Evolutionary conservation across 192 early-diverging fungal genomes (phyloP).

Genomic region (Entophlyctis luteolus): DNA sequence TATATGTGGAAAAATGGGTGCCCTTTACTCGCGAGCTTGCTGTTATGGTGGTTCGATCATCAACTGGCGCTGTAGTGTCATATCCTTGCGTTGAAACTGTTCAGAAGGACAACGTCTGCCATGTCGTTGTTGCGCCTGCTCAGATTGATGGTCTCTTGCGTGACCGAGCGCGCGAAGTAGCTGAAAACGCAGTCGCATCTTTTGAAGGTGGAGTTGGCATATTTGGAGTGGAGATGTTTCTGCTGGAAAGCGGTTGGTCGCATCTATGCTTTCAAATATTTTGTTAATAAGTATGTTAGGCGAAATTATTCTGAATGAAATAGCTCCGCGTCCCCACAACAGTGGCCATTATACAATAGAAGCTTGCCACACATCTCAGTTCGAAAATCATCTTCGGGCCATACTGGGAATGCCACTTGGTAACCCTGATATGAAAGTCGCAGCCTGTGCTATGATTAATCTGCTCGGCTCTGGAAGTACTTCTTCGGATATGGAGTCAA

Average conservation of each 20-base stretch:
- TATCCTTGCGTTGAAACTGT: conserved; percentile 97
- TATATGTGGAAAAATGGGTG: conserved; percentile 95
- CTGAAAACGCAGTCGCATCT: conserved; percentile 72
- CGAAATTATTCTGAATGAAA: conserved; percentile 88
- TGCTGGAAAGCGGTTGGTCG: conserved; percentile 70
- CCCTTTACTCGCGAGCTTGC: conserved; percentile 89
- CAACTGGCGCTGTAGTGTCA: conserved; percentile 66
- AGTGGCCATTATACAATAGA: conserved; percentile 99
- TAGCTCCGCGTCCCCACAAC: conserved; percentile 98
- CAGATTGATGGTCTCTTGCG: conserved; percentile 83
- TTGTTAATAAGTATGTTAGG: conserved; percentile 36
- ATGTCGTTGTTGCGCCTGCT: conserved; percentile 92
- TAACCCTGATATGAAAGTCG: conserved; percentile 80
- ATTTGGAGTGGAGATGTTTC: conserved; percentile 98
- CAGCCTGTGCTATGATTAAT: conserved; percentile 91
- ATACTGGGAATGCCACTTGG: conserved; percentile 90
- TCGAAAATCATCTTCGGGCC: conserved; percentile 87
- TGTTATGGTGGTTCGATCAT: conserved; percentile 89
- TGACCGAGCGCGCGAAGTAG: conserved; percentile 70
- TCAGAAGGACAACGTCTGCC: conserved; percentile 94
- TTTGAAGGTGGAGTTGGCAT: conserved; percentile 76
- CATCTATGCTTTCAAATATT: neutral
- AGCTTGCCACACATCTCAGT: conserved; percentile 95
- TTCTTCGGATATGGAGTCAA: conserved; percentile 47
- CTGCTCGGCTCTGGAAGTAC: conserved; percentile 73